A percentile compares a stretch with the other conserved stretches of the same genome.
Evolutionary conservation across 2,329 filamentous ascomycete genomes (phyloP).

Genomic region (Stachybotrys elegans): DNA sequence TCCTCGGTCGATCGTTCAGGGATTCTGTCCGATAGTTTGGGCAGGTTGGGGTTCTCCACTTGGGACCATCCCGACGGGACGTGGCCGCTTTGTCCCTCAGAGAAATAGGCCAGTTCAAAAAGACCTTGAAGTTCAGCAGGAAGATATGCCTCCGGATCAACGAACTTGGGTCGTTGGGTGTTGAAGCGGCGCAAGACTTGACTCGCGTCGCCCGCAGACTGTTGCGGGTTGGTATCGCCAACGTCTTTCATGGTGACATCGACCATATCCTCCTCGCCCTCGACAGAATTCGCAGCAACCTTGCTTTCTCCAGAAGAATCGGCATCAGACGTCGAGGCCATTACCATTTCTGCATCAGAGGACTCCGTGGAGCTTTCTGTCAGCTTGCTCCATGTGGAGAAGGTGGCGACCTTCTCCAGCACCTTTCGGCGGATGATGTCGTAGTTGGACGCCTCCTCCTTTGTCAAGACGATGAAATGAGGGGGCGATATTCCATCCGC

Average conservation of each 20-base stretch:
- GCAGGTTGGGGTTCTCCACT: slow-evolving; percentile 53
- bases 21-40: slow-evolving; percentile 43
- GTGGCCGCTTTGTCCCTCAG: slow-evolving; percentile 44
- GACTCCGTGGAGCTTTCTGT: slow-evolving; percentile 41
- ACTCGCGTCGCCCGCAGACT: slow-evolving; percentile 15
- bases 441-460: slow-evolving; percentile 61
- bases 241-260: slow-evolving; percentile 80
- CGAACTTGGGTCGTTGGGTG: slow-evolving; percentile 46
- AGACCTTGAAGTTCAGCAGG: slow-evolving; percentile 60
- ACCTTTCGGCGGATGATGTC: slow-evolving; percentile 77
- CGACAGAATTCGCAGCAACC: slow-evolving; percentile 71
- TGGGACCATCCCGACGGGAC: slow-evolving; percentile 67
- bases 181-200: slow-evolving; percentile 42
- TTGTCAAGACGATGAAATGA: slow-evolving; percentile 70
- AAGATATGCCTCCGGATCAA: slow-evolving; percentile 51
- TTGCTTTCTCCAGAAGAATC: slow-evolving; percentile 65
- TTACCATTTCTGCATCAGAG: slow-evolving; percentile 63
- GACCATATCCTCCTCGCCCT: slow-evolving; percentile 86
- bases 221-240: slow-evolving; percentile 21
- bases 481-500: slow-evolving; percentile 38
- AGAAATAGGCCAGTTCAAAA: slow-evolving; percentile 71
- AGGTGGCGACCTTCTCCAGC: slow-evolving; percentile 66
- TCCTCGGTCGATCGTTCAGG: slow-evolving; percentile 36
- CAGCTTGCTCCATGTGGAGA: slow-evolving; percentile 67
- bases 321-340: slow-evolving; percentile 58